phyloP scores from a whole-genome alignment of 2,329 filamentous ascomycete genomes.

The Amesomyces nigricolor region DNA sequence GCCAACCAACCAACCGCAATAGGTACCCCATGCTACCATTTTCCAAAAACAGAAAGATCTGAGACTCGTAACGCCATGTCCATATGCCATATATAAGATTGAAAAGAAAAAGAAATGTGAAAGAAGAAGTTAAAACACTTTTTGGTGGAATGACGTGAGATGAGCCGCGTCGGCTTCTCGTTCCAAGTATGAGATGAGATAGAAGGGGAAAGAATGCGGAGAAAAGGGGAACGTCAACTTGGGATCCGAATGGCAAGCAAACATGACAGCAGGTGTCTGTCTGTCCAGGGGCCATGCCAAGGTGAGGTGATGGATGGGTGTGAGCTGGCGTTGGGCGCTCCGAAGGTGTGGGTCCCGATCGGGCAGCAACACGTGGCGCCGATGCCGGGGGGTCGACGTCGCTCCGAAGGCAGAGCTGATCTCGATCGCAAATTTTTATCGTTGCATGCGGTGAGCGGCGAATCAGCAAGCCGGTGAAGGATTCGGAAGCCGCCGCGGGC shows the following conservation, averaged over 20 bases:
- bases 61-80: slow-evolving; percentile 4
- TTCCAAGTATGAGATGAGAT: neutral
- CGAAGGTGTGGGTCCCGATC: slow-evolving; percentile 4
- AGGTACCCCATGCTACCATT: neutral
- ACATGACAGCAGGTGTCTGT: too few relatives aligned
- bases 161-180: neutral
- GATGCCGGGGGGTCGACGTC: neutral
- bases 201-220: neutral
- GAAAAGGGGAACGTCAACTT: too few relatives aligned
- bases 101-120: neutral
- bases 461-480: slow-evolving; percentile 18
- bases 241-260: too few relatives aligned
- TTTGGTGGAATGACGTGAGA: neutral
- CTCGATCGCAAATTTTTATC: neutral
- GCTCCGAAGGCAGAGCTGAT: neutral
- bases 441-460: neutral
- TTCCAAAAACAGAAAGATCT: neutral
- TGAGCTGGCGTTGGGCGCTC: neutral
- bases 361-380: slow-evolving; percentile 18
- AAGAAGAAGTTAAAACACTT: neutral
- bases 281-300: neutral
- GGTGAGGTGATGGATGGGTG: neutral
- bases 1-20: neutral
- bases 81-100: neutral
- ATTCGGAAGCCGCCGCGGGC: slow-evolving; percentile 20